Evolutionary conservation across 495 filamentous ascomycete genomes (phyloP).

Genomic region (Xylaria venustula): DNA sequence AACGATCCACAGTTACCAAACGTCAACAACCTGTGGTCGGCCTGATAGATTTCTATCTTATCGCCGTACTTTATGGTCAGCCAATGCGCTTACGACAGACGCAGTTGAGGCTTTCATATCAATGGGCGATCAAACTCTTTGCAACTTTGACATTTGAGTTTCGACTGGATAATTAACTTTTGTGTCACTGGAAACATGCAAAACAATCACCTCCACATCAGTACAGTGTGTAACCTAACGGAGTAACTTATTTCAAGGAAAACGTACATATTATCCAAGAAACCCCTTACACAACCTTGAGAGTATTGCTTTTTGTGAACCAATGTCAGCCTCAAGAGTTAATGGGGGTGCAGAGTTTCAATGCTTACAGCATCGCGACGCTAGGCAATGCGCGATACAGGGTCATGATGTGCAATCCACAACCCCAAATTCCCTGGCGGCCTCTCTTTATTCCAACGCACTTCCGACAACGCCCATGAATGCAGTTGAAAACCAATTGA

Average conservation of each 20-base stretch:
- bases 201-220: background rate
- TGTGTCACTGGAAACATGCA: background rate
- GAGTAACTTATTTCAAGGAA: too few species aligned
- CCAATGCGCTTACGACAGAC: background rate
- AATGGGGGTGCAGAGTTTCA: too few species aligned
- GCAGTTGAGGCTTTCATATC: too few species aligned
- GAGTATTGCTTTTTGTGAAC: too few species aligned
- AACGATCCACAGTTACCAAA: background rate
- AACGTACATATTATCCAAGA: too few species aligned
- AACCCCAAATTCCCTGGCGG: background rate
- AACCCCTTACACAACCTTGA: too few species aligned
- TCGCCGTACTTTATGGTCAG: background rate
- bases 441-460: background rate
- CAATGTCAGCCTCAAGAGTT: too few species aligned
- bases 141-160: too few species aligned
- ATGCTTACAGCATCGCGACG: background rate
- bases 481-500: too few species aligned
- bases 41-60: background rate
- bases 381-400: background rate
- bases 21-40: background rate
- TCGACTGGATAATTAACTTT: background rate
- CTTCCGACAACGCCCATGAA: too few species aligned
- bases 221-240: background rate
- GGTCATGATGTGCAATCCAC: background rate
- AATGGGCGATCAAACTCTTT: constrained; percentile 5